Conservation (phyloP, 2,329 filamentous ascomycete species). For the Epichloe festucae region DNA sequence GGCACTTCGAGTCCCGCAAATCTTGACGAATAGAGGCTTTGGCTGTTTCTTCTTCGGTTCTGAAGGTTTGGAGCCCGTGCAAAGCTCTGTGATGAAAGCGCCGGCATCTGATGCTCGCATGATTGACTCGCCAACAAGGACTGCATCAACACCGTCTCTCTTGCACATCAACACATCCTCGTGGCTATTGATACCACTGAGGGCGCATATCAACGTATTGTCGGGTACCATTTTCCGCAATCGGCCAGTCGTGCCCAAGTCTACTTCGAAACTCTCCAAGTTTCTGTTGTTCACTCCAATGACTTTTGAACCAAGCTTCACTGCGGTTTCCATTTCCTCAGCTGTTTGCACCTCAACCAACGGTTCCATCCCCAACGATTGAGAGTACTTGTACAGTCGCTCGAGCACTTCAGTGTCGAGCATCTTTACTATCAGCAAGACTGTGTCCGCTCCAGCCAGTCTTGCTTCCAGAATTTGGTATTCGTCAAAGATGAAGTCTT, state of each 20-base stretch:
- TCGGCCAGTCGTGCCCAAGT: conserved; percentile 80
- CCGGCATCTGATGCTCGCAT: conserved; percentile 82
- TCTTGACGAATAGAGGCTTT: conserved; percentile 64
- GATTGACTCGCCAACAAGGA: conserved; percentile 88
- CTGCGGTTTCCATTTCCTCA: conserved; percentile 81
- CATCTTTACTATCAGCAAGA: conserved; percentile 98
- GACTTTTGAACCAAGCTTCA: conserved; percentile 74
- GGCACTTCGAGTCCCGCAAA: conserved; percentile 78
- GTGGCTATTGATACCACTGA: conserved; percentile 85
- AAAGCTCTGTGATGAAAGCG: conserved; percentile 71
- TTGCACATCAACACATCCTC: conserved; percentile 82
- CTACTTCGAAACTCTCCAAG: conserved; percentile 90
- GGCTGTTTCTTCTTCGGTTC: conserved; percentile 23
- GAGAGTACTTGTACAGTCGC: conserved; percentile 75
- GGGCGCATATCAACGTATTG: conserved; percentile 77
- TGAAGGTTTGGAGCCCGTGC: conserved; percentile 41
- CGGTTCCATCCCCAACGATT: conserved; percentile 89
- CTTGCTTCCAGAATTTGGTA: conserved; percentile 96
- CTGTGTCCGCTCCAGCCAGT: conserved; percentile 83
- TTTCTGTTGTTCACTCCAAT: conserved; percentile 98
- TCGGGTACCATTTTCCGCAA: conserved; percentile 77
- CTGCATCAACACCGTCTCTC: conserved; percentile 78
- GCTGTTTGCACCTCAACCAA: conserved; percentile 92
- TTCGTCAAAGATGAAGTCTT: conserved; percentile 96
- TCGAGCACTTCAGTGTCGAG: conserved; percentile 62